A percentile compares a stretch with the other conserved stretches of the same genome.
Evolutionary conservation across 208 protist species (phyloP).

Genomic region (Leishmania arabica): DNA sequence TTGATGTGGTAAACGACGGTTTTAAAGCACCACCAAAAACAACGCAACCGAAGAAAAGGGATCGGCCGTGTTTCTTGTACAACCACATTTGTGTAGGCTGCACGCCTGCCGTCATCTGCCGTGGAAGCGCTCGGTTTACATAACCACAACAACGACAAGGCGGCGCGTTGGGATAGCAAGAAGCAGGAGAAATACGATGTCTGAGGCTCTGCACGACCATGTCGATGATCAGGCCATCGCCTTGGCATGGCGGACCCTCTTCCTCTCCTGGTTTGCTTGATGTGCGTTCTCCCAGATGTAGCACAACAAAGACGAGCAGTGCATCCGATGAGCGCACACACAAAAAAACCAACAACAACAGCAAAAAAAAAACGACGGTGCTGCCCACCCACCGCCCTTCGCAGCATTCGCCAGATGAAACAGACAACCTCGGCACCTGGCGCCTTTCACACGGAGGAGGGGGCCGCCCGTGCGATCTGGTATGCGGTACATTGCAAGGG

Average conservation of each 20-base stretch:
- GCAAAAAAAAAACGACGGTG: background rate
- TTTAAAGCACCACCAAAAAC: background rate
- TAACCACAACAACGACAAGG: background rate
- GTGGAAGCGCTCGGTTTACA: background rate
- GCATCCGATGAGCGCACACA: background rate
- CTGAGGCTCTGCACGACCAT: background rate
- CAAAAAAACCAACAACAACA: background rate
- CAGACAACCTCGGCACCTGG: background rate
- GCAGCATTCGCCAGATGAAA: background rate
- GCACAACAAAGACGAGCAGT: background rate
- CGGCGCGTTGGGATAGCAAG: background rate
- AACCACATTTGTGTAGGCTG: background rate
- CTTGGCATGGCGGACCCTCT: background rate
- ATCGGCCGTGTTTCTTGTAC: background rate
- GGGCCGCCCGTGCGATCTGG: background rate
- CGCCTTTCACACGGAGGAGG: background rate
- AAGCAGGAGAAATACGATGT: background rate
- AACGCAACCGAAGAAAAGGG: background rate
- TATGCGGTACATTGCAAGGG: background rate
- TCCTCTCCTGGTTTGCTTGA: no score
- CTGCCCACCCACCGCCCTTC: background rate
- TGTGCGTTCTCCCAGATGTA: background rate
- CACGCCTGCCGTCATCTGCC: background rate
- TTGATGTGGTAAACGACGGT: background rate
- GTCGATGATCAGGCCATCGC: background rate